Evolutionary conservation across 2,329 filamentous ascomycete genomes (phyloP).

Genomic region (Orbilia brochopaga): DNA sequence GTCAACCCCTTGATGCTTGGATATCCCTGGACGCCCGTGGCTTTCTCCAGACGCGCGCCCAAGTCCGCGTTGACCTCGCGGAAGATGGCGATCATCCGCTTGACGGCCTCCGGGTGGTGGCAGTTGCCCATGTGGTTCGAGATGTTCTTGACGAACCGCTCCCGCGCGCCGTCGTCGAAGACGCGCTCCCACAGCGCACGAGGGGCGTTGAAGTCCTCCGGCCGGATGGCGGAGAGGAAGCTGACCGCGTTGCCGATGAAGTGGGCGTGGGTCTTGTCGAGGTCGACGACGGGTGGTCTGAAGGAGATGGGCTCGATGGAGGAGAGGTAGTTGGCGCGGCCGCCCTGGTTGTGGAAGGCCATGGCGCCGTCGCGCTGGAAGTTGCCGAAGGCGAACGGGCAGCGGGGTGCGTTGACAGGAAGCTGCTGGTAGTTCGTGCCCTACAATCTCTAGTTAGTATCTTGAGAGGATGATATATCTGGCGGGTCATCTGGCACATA

Average conservation of each 20-base stretch:
- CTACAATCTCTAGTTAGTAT: constrained; percentile 62
- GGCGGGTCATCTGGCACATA: constrained; percentile 10
- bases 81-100: constrained; percentile 70
- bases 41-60: constrained; percentile 67
- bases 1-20: constrained; percentile 64
- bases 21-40: constrained; percentile 68
- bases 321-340: constrained; percentile 68
- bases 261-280: constrained; percentile 59
- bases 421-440: constrained; percentile 68
- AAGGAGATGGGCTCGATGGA: constrained; percentile 62
- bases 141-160: constrained; percentile 68
- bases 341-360: constrained; percentile 70
- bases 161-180: constrained; percentile 65
- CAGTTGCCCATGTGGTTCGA: constrained; percentile 68
- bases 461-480: neutral
- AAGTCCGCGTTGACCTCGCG: constrained; percentile 68
- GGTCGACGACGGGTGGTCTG: constrained; percentile 58
- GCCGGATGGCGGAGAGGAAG: constrained; percentile 60
- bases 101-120: constrained; percentile 67
- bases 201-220: constrained; percentile 62
- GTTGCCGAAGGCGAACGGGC: constrained; percentile 62
- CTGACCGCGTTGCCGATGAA: constrained; percentile 62
- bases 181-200: constrained; percentile 68
- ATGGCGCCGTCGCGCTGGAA: constrained; percentile 76
- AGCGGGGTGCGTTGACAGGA: constrained; percentile 59